Evolutionary conservation across 2,329 filamentous ascomycete genomes (phyloP).

Genomic region (Sphaerulina populicola): DNA sequence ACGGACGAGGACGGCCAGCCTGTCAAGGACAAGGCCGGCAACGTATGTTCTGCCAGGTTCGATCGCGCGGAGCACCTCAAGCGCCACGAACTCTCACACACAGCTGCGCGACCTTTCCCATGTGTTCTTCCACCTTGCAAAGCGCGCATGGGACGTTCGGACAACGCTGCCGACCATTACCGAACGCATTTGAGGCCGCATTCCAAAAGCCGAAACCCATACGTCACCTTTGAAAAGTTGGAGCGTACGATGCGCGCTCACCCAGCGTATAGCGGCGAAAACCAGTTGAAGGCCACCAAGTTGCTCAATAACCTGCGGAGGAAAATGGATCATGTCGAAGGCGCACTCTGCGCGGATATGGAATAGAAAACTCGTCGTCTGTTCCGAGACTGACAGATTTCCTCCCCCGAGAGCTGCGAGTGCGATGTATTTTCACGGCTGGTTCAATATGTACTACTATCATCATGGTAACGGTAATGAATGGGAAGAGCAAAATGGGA

Average conservation of each 20-base stretch:
- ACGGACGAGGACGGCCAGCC: slow-evolving; percentile 7
- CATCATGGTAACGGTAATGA: no score
- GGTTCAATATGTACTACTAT: no score
- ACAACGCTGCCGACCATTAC: slow-evolving; percentile 30
- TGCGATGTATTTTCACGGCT: no score
- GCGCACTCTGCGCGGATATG: background rate
- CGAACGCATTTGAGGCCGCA: slow-evolving; percentile 25
- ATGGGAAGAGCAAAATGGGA: no score
- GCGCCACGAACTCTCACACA: slow-evolving; percentile 25
- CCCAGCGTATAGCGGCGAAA: slow-evolving; percentile 68
- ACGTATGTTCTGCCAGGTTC: slow-evolving; percentile 20
- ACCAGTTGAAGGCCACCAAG: slow-evolving; percentile 8
- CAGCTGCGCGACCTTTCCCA: slow-evolving; percentile 14
- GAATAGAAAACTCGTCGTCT: slow-evolving; percentile 1
- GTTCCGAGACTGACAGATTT: background rate
- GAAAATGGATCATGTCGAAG: background rate
- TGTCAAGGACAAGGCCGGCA: slow-evolving; percentile 3
- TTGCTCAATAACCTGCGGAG: slow-evolving; percentile 14
- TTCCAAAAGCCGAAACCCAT: slow-evolving; percentile 24
- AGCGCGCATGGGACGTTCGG: slow-evolving; percentile 20
- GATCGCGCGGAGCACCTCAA: slow-evolving; percentile 31
- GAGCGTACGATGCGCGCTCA: slow-evolving; percentile 64
- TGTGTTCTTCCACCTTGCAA: slow-evolving; percentile 24
- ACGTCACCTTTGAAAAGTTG: slow-evolving; percentile 8
- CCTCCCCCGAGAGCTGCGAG: background rate